phyloP scores from a whole-genome alignment of 169 alveolate species.

The Plasmodium inui region DNA sequence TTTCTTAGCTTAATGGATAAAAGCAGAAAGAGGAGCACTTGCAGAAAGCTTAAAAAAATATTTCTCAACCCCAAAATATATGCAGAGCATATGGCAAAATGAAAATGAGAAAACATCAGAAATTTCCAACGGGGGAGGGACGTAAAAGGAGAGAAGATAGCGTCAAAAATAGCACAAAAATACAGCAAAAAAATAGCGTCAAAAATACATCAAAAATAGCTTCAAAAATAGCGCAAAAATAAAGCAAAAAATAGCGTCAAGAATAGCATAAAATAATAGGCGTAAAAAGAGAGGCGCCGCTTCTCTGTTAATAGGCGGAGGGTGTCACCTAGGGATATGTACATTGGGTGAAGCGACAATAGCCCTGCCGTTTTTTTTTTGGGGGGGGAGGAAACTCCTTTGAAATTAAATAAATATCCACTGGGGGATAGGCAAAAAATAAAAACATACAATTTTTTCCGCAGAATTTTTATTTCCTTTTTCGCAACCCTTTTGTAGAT shows the following conservation, averaged over 20 bases:
- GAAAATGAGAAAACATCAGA: background rate
- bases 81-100: background rate
- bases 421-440: background rate
- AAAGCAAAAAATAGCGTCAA: too few species aligned
- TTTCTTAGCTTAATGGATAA: background rate
- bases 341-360: background rate
- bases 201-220: too few species aligned
- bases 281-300: background rate
- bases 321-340: background rate
- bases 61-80: background rate
- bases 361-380: background rate
- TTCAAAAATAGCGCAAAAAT: too few species aligned
- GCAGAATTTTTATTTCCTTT: background rate
- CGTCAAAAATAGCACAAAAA: background rate
- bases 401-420: background rate
- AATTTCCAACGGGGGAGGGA: background rate
- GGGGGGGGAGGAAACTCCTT: background rate
- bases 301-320: background rate
- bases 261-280: background rate
- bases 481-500: background rate
- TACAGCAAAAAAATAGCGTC: too few species aligned
- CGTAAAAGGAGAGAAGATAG: background rate
- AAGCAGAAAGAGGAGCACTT: background rate
- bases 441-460: background rate
- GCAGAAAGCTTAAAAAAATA: background rate